Evolutionary conservation across 139 green algal genomes (phyloP), one percentile per base, ranked within the genome.

Genomic region (Haematococcus lacustris): DNA sequence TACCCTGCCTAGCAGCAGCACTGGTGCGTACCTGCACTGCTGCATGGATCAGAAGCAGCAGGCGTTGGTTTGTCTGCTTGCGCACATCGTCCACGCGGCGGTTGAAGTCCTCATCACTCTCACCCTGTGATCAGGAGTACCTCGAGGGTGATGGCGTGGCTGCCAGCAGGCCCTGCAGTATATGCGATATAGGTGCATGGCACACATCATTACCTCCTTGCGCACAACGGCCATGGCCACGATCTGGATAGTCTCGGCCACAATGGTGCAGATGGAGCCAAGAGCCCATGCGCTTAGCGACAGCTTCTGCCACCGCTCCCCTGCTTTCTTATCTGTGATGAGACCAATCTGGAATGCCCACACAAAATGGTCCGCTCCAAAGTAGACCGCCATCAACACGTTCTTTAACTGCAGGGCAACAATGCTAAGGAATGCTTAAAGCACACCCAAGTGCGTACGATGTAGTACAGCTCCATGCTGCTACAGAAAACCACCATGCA

Each of bases 311-410:
- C 69, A 84, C 43, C 78, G 76, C 64, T 92, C 83, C 1, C 86
- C 80, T 17, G 84, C 39, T 53, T 79, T 60, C 82, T 91, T 93
- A 85, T 96, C 80, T 4, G 79, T 80, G 51, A 93, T 71, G 0
- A 98, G 61, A 3, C 91, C 92, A 7, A 93, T 92, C 70, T 93
- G 87, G 70, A 86, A 75, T 7, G 87, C 86, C 93, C 93, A 98
- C 57, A 97, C 92, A 26, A 97, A 79, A 81, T 98, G 90, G 79
- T 98, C 93, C 1, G 81, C 89, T 1, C 74, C 86, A 86, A 98
- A 97, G 88, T 98, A 98, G n/a, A 91, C 69, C 0, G 88, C 88
- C 92, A 97, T 97, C 34, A 94, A 75, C 38, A 96, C n/a, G 32
- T 75, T 51, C 78, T 95, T 97, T 35, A 92, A 65, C 87, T 94